Evolutionary conservation across 140 eudicot species (phyloP).

Genomic region (Erigeron philadelphicus): DNA sequence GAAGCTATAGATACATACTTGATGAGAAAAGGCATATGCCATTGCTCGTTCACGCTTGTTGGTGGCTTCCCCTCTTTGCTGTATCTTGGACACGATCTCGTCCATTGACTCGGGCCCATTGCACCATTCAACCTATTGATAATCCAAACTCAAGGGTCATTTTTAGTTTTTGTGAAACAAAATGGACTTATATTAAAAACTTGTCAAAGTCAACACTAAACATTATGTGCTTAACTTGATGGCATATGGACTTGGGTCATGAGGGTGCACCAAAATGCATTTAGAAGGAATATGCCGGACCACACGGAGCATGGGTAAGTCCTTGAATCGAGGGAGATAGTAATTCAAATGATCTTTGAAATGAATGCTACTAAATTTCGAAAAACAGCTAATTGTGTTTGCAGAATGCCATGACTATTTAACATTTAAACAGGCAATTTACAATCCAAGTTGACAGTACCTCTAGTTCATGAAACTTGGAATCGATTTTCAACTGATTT

Average conservation of each 20-base stretch:
- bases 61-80: slow-evolving; percentile 61
- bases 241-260: slow-evolving; percentile 16
- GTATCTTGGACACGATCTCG: slow-evolving; percentile 45
- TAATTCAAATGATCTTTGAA: slow-evolving; percentile 16
- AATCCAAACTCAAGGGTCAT: not conserved
- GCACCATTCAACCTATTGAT: slow-evolving; percentile 60
- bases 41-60: slow-evolving; percentile 60
- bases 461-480: slow-evolving; percentile 47
- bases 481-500: slow-evolving; percentile 35
- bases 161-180: slow-evolving; percentile 1
- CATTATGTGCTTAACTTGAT: slow-evolving; percentile 10
- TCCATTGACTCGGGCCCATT: slow-evolving; percentile 56
- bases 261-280: slow-evolving; percentile 19
- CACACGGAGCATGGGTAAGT: slow-evolving; percentile 21
- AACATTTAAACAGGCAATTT: not conserved
- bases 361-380: slow-evolving; percentile 14
- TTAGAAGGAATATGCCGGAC: slow-evolving; percentile 16
- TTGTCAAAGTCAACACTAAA: slow-evolving; percentile 9
- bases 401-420: slow-evolving; percentile 1
- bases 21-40: slow-evolving; percentile 71
- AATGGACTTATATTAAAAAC: not conserved
- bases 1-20: slow-evolving; percentile 26
- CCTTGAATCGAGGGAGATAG: slow-evolving; percentile 20
- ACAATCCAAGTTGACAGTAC: slow-evolving; percentile 19
- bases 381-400: not conserved